Base-by-base conservation (phyloP, 352 stramenopile species). In the Globisporangium carolinianum region DNA sequence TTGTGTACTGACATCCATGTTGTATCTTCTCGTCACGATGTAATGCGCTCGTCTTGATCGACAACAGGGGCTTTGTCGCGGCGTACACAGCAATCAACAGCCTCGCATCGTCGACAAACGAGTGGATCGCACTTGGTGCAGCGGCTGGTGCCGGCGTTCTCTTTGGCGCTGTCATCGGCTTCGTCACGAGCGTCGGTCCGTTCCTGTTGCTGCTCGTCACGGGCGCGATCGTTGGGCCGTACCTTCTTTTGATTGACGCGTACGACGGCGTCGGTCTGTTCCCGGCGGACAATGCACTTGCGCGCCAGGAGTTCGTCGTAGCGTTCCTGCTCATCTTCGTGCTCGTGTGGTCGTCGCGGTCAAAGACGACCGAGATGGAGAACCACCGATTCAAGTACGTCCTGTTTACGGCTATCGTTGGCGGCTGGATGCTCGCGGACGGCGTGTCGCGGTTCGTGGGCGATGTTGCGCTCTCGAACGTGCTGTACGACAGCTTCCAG, bases 371-470 rank as follows among this genome's bases (percentile, higher is more conserved):
- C 8, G 86, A 95, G 50, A 66, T 92, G 24, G 86, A 95, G 67
- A 93, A 90, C 73, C 86, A 95, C 70, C 83, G 86, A 14, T 89
- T 95, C 75, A 95, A 95, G 71, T 95, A 95, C 60, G 73, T 93
- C 3, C 6, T 92, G n/a, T 87, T 95, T 50, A 82, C 81, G 37
- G 65, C 75, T 6, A 61, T 90, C 32, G 76, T 75, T 0, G 86
- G 86, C 51, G 83, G 83, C 43, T 95, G 86, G 86, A 64, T 95
- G 64, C 71, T 85, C 0, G 62, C 77, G 0, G 86, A 95, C 58
- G 86, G 74, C 24, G 68, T 95, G 5, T 87, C 79, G 2, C 77
- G 83, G n/a, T 72, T 95, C 43, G 60, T 90, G 0, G 79, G 83
- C 68, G 53, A 64, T 9, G 68, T 68, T 1, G 72, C 87, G 47